A percentile compares a stretch with the other conserved stretches of the same genome.
Evolutionary conservation across 257 asterid species (phyloP).

Genomic region (Petunia secreta): DNA sequence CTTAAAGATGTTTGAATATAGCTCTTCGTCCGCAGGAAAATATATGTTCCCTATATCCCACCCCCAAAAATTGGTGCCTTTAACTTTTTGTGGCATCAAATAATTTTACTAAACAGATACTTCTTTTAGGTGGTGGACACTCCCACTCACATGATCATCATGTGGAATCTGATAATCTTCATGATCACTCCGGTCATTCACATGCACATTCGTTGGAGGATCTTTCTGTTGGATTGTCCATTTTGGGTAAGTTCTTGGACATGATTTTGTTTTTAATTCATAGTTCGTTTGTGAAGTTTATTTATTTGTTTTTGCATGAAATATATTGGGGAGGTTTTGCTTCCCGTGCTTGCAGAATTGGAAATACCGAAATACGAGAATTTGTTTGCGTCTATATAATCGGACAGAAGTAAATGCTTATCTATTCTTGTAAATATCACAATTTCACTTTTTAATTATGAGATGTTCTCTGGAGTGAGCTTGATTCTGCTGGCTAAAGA

Average conservation of each 20-base stretch:
- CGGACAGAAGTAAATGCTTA: neutral
- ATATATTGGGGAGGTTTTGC: slow-evolving; percentile 1
- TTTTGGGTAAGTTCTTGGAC: slow-evolving; percentile 64
- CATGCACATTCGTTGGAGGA: slow-evolving; percentile 91
- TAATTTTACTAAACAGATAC: neutral
- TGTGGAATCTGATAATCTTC: slow-evolving; percentile 56
- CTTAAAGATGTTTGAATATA: neutral
- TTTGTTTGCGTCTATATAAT: neutral
- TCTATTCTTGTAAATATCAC: neutral
- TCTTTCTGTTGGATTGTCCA: slow-evolving; percentile 85
- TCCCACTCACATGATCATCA: slow-evolving; percentile 80
- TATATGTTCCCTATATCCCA: neutral
- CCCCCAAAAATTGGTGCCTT: slow-evolving; percentile 1
- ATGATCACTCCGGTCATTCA: slow-evolving; percentile 57
- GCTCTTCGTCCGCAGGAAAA: neutral
- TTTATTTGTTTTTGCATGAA: neutral
- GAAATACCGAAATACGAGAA: neutral
- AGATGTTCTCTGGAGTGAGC: neutral
- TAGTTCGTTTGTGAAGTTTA: neutral
- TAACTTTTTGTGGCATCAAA: neutral
- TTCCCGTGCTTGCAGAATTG: neutral
- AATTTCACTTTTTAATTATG: neutral
- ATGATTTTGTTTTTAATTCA: neutral
- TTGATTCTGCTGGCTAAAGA: neutral
- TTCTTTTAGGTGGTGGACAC: slow-evolving; percentile 77